Base-by-base conservation (phyloP, 1,139 yeast genomes). In the Taphrina deformans region DNA sequence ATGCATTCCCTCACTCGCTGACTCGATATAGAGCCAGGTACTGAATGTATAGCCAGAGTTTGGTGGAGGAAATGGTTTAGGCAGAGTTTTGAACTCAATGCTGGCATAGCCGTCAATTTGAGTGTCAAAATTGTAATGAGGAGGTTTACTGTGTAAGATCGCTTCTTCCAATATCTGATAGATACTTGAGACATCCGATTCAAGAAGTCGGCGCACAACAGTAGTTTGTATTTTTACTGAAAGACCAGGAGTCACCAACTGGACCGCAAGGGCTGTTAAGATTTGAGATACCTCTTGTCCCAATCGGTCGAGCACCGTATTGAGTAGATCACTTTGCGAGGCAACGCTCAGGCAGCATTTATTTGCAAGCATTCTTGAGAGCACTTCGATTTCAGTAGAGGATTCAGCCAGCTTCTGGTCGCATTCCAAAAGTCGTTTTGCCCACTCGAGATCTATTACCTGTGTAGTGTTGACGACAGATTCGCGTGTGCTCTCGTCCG, bases 31-130 rank as follows among this genome's bases (percentile, higher is more conserved):
- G 10, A 70, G 40, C 72, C 72, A 70, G 10, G 67, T 48, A 5
- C 66, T 55, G 31, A 70, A 68, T 16, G 72, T 67, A 55, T 70
- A 70, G 4, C 71, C 72, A 9, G 56, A 24, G 2, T 68, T 56
- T 1, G 64, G 53, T 14, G 70, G 69, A 10, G 67, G 58, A 38
- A 53, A 53, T 10, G 58, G 12, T 38, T 24, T 23, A 5, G 58
- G 58, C n/a, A 53, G 38, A 10, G 31, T 9, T 14, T 35, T 21
- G 38, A 53, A 53, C 23, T 53, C 58, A 16, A 53, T 53, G 38
- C 62, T 62, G 7, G 66, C 65, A 62, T 41, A 53, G 10, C 67
- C 62, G 24, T 35, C 16, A 12, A 29, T 14, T 3, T 50, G 18
- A 10, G 64, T 27, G 45, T 62, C 60, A 27, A 51, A 65, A 16